Percentiles rank a stretch among this genome's conserved stretches.
Evolutionary conservation across 2,329 filamentous ascomycete genomes (phyloP).

Genomic region (Colletotrichum coccodes): DNA sequence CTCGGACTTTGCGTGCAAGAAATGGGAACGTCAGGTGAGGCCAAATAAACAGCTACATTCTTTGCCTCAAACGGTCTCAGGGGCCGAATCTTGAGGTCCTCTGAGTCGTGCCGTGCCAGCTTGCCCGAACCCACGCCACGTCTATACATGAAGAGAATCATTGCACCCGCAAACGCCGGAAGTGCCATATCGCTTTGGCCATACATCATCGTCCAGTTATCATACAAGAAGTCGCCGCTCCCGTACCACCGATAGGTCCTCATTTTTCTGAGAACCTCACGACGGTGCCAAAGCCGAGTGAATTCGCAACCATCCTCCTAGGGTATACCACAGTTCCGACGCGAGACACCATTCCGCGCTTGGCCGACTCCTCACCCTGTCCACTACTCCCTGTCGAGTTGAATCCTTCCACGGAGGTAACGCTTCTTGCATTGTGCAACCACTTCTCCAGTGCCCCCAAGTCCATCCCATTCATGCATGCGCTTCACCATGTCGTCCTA

Average conservation of each 20-base stretch:
- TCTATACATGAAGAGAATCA: slow-evolving; percentile 30
- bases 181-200: slow-evolving; percentile 28
- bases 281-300: neutral
- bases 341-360: neutral
- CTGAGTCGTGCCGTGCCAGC: neutral
- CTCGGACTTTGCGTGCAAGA: neutral
- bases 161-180: slow-evolving; percentile 30
- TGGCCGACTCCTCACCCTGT: neutral
- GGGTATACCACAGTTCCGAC: neutral
- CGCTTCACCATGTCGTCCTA: neutral
- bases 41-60: slow-evolving; percentile 15
- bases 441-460: neutral
- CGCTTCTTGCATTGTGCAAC: slow-evolving; percentile 2
- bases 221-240: slow-evolving; percentile 32
- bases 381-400: neutral
- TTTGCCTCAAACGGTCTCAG: slow-evolving; percentile 16
- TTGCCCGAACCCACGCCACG: slow-evolving; percentile 15
- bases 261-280: neutral
- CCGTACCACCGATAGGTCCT: slow-evolving; percentile 5
- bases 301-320: neutral
- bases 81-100: neutral
- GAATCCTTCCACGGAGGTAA: neutral
- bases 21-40: neutral
- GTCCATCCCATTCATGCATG: neutral
- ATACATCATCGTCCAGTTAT: slow-evolving; percentile 32